A percentile compares a stretch with the other conserved stretches of the same genome.
phyloP scores from a whole-genome alignment of 2,329 filamentous ascomycete genomes.

The Furcasterigmium sp. region DNA sequence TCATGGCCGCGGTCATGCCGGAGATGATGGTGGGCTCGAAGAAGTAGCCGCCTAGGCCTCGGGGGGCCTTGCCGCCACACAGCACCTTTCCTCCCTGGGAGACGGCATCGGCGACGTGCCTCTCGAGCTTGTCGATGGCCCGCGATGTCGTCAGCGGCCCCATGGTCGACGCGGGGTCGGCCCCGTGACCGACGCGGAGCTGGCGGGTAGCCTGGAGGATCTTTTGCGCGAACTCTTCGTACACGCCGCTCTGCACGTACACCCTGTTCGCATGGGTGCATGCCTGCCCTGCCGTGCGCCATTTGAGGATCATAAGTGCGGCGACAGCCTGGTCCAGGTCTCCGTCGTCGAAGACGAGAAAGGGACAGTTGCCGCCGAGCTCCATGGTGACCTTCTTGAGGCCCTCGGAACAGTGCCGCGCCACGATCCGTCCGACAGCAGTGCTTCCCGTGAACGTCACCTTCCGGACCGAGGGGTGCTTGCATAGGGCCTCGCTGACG shows the following conservation, averaged over 20 bases:
- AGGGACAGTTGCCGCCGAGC: slow-evolving; percentile 63
- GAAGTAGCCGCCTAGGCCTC: slow-evolving; percentile 56
- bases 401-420: slow-evolving; percentile 54
- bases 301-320: slow-evolving; percentile 45
- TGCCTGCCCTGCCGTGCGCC: slow-evolving; percentile 53
- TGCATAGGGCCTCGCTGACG: slow-evolving; percentile 45
- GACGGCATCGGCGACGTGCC: slow-evolving; percentile 60
- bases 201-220: slow-evolving; percentile 20
- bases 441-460: slow-evolving; percentile 75
- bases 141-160: slow-evolving; percentile 28
- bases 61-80: slow-evolving; percentile 36
- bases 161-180: slow-evolving; percentile 22
- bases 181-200: slow-evolving; percentile 15
- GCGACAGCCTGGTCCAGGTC: slow-evolving; percentile 56
- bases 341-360: slow-evolving; percentile 61
- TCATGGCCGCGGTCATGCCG: slow-evolving; percentile 63
- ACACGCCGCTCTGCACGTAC: slow-evolving; percentile 48
- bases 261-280: slow-evolving; percentile 56
- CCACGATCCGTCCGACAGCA: slow-evolving; percentile 63
- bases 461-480: slow-evolving; percentile 65
- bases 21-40: slow-evolving; percentile 67
- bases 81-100: slow-evolving; percentile 57
- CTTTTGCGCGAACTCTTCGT: slow-evolving; percentile 49
- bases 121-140: slow-evolving; percentile 26
- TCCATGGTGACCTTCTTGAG: slow-evolving; percentile 63